Evolutionary conservation across 2,329 filamentous ascomycete species (phyloP), one percentile per base, ranked within the genome.

Genomic region (Sclerotinia subarctica): DNA sequence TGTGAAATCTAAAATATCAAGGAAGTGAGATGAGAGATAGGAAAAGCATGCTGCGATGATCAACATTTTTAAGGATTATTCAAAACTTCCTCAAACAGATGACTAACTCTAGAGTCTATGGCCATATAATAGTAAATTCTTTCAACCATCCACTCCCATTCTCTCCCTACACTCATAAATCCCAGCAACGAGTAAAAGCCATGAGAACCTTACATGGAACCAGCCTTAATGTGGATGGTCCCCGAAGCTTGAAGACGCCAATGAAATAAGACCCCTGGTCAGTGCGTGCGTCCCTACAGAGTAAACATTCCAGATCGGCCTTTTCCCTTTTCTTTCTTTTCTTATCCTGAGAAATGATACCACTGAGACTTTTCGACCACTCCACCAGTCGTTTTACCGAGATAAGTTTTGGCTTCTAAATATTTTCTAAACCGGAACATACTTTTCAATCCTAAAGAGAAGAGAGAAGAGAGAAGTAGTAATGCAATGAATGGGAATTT

Each of bases 171-270:
- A 1, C 21, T 4, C n/a, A n/a, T n/a, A 29, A 42, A 66, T 66
- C 42, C 64, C 42, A 66, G 51, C 8, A 51, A 17, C 35, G 64
- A 60, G 47, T 60, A 60, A 51, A 42, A 10, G 6, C 44, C 56
- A 38, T 49, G n/a, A 62, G n/a, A 49, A 49, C 44, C 58, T 49
- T 51, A 60, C 53, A 62, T 51, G n/a, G 19, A 51, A 52, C 54
- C 35, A 60, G 64, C 46, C 53, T 66, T 44, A 44, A 32, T 44
- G 51, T 53, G 51, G 54, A 26, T 51, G 53, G 64, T 66, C 64
- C 64, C 64, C 64, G 64, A 66, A 66, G 64, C 64, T 66, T 60
- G 60, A 60, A 66, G 44, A 66, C 64, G 64, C 64, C 64, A 66
- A 66, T 66, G 46, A 66, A 66, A 3, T 38, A 53, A 53, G 26